Conservation (phyloP, 306 rosid species). For the Quercus rubra region DNA sequence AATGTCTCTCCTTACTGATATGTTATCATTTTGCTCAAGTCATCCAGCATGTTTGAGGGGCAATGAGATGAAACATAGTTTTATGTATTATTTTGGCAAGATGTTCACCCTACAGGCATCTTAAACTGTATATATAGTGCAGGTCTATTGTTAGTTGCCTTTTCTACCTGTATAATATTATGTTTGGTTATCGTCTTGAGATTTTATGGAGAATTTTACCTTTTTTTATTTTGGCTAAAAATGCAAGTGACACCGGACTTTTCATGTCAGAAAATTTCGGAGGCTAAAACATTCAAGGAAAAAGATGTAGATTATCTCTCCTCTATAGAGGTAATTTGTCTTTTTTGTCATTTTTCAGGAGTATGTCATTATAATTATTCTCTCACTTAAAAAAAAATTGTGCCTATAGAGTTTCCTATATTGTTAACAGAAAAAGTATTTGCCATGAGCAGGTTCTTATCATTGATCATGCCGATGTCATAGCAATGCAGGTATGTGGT, state of each 20-base stretch:
- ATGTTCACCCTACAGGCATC: neutral
- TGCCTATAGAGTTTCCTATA: neutral
- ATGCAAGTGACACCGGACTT: slow-evolving; percentile 20
- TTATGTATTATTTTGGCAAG: neutral
- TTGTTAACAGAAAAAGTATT: slow-evolving; percentile 19
- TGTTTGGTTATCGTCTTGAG: slow-evolving; percentile 2
- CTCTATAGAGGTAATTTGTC: slow-evolving; percentile 73
- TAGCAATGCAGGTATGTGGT: slow-evolving; percentile 76
- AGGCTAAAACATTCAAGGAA: slow-evolving; percentile 56
- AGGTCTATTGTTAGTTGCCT: neutral
- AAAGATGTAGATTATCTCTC: slow-evolving; percentile 92
- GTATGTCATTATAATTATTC: slow-evolving; percentile 8
- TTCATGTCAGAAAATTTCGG: slow-evolving; percentile 71
- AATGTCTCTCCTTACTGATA: neutral
- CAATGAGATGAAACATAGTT: neutral
- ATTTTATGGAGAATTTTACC: neutral
- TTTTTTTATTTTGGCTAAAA: slow-evolving; percentile 1
- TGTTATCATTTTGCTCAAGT: neutral
- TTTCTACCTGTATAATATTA: neutral
- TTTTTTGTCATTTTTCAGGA: slow-evolving; percentile 4
- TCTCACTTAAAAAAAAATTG: slow-evolving; percentile 6
- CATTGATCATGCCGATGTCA: slow-evolving; percentile 93
- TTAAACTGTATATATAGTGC: neutral
- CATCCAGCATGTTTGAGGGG: neutral
- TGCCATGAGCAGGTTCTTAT: slow-evolving; percentile 64